phyloP scores from a whole-genome alignment of 495 filamentous ascomycete genomes.

The Pyrenopolyporus hunteri region DNA sequence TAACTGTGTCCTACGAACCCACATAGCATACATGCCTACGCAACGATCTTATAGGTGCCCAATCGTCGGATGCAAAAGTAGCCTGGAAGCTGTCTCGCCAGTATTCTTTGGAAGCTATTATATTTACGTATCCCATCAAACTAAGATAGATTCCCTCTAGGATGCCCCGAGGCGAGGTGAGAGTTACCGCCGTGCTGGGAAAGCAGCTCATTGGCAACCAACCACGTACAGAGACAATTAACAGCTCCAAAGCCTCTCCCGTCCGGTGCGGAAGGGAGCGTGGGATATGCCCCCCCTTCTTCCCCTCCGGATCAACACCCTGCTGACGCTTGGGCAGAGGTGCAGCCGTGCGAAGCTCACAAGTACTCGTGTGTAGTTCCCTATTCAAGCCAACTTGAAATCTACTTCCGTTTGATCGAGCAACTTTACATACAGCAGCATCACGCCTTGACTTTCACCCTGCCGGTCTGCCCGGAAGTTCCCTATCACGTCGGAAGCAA shows the following conservation, averaged over 20 bases:
- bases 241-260: conserved; percentile 23
- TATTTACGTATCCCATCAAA: conserved; percentile 13
- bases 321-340: conserved; percentile 40
- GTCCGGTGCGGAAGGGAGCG: conserved; percentile 35
- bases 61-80: conserved; percentile 39
- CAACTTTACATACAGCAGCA: conserved; percentile 15
- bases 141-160: conserved; percentile 6
- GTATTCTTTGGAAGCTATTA: conserved; percentile 11
- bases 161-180: conserved; percentile 19
- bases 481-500: conserved; percentile 25
- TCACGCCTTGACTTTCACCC: conserved; percentile 6
- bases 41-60: conserved; percentile 41
- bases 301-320: conserved; percentile 34
- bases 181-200: conserved; percentile 29
- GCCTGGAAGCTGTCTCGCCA: conserved; percentile 16
- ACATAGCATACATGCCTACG: conserved; percentile 33
- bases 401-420: conserved; percentile 16
- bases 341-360: conserved; percentile 34
- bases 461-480: conserved; percentile 19
- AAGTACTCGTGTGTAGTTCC: conserved; percentile 37
- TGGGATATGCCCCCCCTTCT: conserved; percentile 28
- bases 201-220: conserved; percentile 33
- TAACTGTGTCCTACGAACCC: conserved; percentile 40
- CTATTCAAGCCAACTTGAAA: conserved; percentile 25
- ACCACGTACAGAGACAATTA: not conserved